Evolutionary conservation across 2,329 filamentous ascomycete genomes (phyloP), one percentile per base, ranked within the genome.

Genomic region (Cladosporium sp.): DNA sequence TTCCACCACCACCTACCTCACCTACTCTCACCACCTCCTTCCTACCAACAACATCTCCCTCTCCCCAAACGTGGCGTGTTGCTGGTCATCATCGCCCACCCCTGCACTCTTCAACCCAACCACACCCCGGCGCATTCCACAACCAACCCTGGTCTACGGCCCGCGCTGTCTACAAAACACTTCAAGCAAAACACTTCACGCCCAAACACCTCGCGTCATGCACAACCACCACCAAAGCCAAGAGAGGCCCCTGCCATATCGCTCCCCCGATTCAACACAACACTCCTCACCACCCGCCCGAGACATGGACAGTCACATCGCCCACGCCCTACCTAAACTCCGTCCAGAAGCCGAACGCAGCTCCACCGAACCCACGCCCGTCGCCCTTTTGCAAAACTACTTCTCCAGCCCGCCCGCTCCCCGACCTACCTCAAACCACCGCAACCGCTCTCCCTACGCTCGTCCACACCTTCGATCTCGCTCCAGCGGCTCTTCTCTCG

Each of bases 371-470:
- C 68, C 71, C 20, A 60, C 65, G 38, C 51, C 60, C 30, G 52
- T 60, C 18, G 45, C 58, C 51, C 39, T 64, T 53, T 56, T 65
- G 54, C 61, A 61, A 45, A 53, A 58, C 58, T 59, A 56, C 56
- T 56, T 57, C 40, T 47, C 42, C 45, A 40, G 40, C 54, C 50
- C 54, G 59, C 61, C 51, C 58, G 61, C 61, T 58, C 60, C 55
- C 22, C 54, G 56, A 50, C 55, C 41, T 38, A 43, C 53, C 20
- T 59, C 55, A 39, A 66, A 64, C 51, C 66, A 68, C 45, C 69
- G 73, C 47, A 76, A 73, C 59, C 68, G 70, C 22, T 74, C 73
- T n/a, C 73, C 73, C 29, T 76, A 75, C 58, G 67, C 70, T 24
- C 67, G 73, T 50, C 63, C 63, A 29, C 74, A 76, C 61, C 61